Conservation (phyloP, 352 stramenopile species). For the Pythium volutum region DNA sequence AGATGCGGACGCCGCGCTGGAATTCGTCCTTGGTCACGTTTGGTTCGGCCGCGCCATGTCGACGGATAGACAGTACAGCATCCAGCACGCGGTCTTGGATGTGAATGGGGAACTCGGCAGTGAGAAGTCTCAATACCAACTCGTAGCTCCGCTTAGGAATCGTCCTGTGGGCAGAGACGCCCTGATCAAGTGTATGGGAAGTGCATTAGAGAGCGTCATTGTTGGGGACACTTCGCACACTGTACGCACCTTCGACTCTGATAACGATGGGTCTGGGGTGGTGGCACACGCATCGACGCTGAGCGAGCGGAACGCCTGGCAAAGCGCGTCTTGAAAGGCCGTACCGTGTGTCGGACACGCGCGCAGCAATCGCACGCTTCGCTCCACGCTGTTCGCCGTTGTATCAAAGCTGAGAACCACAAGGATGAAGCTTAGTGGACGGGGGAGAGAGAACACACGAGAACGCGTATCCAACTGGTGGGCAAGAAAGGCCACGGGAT, state of each 20-base stretch:
- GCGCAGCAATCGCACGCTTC: slow-evolving; percentile 7
- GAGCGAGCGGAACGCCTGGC: slow-evolving; percentile 10
- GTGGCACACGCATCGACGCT: background rate
- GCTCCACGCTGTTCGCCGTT: background rate
- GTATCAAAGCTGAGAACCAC: slow-evolving; percentile 6
- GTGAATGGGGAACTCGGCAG: slow-evolving; percentile 2
- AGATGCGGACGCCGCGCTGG: slow-evolving; percentile 12
- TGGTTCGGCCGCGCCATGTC: background rate
- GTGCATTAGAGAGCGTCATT: too few relatives aligned
- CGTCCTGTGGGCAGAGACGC: background rate
- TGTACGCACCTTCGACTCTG: too few relatives aligned
- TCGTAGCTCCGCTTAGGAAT: background rate
- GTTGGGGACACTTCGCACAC: too few relatives aligned
- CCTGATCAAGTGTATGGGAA: background rate
- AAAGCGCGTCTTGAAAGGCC: background rate
- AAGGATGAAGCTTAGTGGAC: too few relatives aligned
- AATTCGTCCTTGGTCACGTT: slow-evolving; percentile 7
- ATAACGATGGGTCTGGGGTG: too few relatives aligned
- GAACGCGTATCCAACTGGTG: slow-evolving; percentile 8
- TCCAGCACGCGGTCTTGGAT: slow-evolving; percentile 10
- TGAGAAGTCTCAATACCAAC: background rate
- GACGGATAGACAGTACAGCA: background rate
- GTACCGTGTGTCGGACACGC: background rate
- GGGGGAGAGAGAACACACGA: too few relatives aligned
- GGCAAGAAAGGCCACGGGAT: slow-evolving; percentile 19